These are phyloP conservation scores for Tetratostichococcus sp. DNA, from an alignment of 139 green algal genomes.

Conservation along the genomic window DNA sequence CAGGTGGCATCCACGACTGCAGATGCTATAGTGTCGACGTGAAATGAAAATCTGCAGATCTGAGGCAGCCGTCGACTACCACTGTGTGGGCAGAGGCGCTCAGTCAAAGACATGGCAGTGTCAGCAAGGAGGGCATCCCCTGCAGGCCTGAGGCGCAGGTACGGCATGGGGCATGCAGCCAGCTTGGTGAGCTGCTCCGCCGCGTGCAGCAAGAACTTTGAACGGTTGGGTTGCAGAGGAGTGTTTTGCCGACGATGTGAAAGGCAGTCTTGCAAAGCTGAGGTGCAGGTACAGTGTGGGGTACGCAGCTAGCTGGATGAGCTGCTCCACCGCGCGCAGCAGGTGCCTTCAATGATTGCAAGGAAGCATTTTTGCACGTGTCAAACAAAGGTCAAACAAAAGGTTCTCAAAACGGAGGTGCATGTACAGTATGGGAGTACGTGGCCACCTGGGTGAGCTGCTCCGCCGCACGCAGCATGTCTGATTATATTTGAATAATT, in stretches of 20 bases:
- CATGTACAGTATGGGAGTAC: conserved; percentile 39
- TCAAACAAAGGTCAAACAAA: no score
- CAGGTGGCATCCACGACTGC: no score
- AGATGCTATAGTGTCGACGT: no score
- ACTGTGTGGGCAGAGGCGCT: no score
- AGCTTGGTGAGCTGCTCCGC: conserved; percentile 37
- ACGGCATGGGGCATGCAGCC: conserved; percentile 34
- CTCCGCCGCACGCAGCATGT: conserved; percentile 50
- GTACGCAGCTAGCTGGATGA: not conserved
- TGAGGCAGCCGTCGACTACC: no score
- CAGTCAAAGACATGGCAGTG: no score
- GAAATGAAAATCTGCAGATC: no score
- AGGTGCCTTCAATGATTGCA: not conserved
- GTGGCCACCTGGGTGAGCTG: conserved; percentile 23
- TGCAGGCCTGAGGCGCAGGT: conserved; percentile 51
- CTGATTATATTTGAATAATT: no score
- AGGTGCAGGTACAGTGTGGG: conserved; percentile 35
- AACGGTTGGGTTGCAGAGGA: no score
- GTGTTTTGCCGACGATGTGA: no score
- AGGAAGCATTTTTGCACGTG: not conserved
- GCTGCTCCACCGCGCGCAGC: not conserved
- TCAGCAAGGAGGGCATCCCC: no score
- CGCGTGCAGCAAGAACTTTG: conserved; percentile 51
- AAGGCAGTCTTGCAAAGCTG: conserved; percentile 15
- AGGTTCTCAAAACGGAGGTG: no score